These are phyloP conservation scores for Ceratopteris richardii DNA, from an alignment of 75 land plant genomes.

Conservation along the genomic window DNA sequence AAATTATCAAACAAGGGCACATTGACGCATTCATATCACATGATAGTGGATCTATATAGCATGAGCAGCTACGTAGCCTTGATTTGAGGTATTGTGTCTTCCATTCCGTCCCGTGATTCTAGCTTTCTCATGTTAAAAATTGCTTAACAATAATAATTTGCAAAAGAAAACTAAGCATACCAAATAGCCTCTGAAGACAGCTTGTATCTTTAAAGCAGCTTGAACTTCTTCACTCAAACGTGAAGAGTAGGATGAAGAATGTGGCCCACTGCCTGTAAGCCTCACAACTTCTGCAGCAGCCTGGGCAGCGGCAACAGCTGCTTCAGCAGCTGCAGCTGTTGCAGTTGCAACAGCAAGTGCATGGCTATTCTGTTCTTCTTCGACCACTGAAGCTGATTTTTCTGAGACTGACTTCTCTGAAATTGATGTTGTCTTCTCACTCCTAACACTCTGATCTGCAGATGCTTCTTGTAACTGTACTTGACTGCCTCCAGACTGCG, in stretches of 20 bases:
- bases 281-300: conserved; percentile 68
- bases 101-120: no score
- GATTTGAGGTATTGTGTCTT: no score
- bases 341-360: conserved; percentile 64
- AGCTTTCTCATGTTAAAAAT: no score
- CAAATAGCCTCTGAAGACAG: conserved; percentile 39
- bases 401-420: neutral
- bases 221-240: conserved; percentile 11
- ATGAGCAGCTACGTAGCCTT: no score
- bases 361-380: conserved; percentile 52
- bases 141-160: no score
- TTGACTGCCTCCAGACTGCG: neutral
- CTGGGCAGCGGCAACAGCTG: conserved; percentile 74
- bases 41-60: no score
- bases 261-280: conserved; percentile 27
- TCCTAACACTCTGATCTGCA: neutral
- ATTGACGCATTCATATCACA: no score
- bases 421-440: conserved; percentile 7
- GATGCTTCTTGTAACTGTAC: no score
- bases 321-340: conserved; percentile 75
- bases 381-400: conserved; percentile 27
- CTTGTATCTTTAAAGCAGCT: conserved; percentile 40
- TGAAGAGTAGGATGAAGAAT: neutral
- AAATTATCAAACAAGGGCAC: no score
- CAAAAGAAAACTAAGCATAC: no score